These are phyloP conservation scores for Angomonas ambiguus DNA, from an alignment of 208 protist genomes.

Conservation along the genomic window DNA sequence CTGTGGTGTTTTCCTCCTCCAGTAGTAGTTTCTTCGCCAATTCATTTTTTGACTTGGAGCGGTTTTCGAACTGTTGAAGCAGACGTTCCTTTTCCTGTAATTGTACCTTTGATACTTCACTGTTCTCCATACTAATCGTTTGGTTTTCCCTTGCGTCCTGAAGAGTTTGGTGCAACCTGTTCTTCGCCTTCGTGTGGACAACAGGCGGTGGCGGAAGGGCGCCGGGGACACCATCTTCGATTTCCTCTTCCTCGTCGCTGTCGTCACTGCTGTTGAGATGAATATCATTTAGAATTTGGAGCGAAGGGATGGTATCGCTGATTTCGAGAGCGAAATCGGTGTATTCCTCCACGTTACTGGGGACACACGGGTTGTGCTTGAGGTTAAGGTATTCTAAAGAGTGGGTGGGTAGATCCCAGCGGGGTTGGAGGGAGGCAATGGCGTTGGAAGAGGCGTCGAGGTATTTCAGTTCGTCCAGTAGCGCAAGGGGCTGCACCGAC, in stretches of 20 bases:
- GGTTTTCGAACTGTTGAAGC: slow-evolving; percentile 14
- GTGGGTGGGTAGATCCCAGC: slow-evolving; percentile 42
- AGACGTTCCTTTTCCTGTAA: slow-evolving; percentile 15
- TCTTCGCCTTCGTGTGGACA: not conserved
- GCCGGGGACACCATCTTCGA: not conserved
- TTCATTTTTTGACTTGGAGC: not conserved
- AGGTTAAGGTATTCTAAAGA: slow-evolving; percentile 55
- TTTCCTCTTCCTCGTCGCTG: slow-evolving; percentile 7
- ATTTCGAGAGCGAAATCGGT: slow-evolving; percentile 13
- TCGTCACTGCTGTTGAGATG: slow-evolving; percentile 17
- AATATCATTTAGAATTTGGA: slow-evolving; percentile 48
- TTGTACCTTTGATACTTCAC: not conserved
- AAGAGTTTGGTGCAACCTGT: slow-evolving; percentile 2
- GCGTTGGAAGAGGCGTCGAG: slow-evolving; percentile 59
- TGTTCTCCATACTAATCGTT: not conserved
- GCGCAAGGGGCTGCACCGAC: slow-evolving; percentile 39
- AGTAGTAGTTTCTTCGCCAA: not conserved
- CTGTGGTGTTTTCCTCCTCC: not conserved
- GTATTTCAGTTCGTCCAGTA: slow-evolving; percentile 45
- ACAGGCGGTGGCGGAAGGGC: not conserved
- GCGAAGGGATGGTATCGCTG: slow-evolving; percentile 20
- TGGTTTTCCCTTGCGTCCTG: slow-evolving; percentile 4
- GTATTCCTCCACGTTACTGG: not conserved
- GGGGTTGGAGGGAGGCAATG: slow-evolving; percentile 24
- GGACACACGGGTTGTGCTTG: slow-evolving; percentile 33